Percentiles rank a stretch among this genome's conserved stretches.
phyloP scores from a whole-genome alignment of 2,329 filamentous ascomycete genomes.

The Colletotrichum sp. region DNA sequence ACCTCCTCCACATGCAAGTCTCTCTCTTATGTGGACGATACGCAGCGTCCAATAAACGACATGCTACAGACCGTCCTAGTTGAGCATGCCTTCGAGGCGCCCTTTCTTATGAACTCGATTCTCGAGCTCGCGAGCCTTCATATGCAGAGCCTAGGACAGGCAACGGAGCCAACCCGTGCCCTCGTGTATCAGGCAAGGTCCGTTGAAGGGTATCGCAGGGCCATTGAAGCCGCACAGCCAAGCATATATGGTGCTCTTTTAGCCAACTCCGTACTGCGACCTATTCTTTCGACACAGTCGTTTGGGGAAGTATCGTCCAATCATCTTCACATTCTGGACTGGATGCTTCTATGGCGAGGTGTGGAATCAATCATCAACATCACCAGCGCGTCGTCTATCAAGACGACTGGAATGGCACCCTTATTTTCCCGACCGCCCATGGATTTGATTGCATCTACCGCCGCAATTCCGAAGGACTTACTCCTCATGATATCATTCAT shows the following conservation, averaged over 20 bases:
- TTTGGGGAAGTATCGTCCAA: not conserved
- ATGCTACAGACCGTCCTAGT: not conserved
- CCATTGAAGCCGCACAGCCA: not conserved
- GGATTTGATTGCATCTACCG: not conserved
- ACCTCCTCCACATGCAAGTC: not conserved
- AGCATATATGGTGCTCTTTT: not conserved
- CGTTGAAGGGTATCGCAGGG: not conserved
- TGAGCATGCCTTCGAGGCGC: not conserved
- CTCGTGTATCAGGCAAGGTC: not conserved
- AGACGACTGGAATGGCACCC: not conserved
- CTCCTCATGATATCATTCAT: not conserved
- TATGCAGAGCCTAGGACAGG: not conserved
- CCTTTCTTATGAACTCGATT: not conserved
- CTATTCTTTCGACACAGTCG: not conserved
- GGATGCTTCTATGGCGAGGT: not conserved
- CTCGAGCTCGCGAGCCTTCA: not conserved
- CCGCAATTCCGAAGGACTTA: not conserved
- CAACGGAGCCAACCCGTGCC: not conserved
- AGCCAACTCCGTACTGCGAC: not conserved
- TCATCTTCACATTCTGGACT: not conserved
- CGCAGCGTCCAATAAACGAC: not conserved
- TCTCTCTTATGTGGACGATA: not conserved
- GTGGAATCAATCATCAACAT: not conserved
- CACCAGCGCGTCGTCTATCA: not conserved
- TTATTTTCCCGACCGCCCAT: not conserved